Conservation (phyloP, 805 yeast genomes). For the Candida succiphila region DNA sequence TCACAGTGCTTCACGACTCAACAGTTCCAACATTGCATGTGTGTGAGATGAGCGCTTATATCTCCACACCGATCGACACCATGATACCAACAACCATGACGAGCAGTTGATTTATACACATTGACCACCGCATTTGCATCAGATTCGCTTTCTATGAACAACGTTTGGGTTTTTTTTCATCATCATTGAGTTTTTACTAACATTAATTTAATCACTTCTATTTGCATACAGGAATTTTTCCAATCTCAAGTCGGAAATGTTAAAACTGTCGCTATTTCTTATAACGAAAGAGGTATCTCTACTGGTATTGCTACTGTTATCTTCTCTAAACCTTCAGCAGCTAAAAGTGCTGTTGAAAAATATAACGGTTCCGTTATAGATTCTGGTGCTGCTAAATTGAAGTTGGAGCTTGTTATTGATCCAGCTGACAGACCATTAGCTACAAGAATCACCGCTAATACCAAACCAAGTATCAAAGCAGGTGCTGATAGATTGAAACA, state of each 20-base stretch:
- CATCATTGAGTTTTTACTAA: too few relatives aligned
- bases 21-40: too few relatives aligned
- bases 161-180: too few relatives aligned
- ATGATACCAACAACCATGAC: too few relatives aligned
- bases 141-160: too few relatives aligned
- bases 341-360: conserved; percentile 68
- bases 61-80: too few relatives aligned
- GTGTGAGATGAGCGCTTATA: too few relatives aligned
- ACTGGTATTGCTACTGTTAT: conserved; percentile 86
- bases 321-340: conserved; percentile 61
- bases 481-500: conserved; percentile 7
- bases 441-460: conserved; percentile 56
- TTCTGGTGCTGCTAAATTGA: conserved; percentile 69
- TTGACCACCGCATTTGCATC: too few relatives aligned
- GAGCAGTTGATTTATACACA: too few relatives aligned
- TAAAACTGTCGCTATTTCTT: conserved; percentile 56
- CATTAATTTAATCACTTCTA: too few relatives aligned
- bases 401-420: conserved; percentile 74
- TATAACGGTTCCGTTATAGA: conserved; percentile 94
- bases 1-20: too few relatives aligned
- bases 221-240: conserved; percentile 78
- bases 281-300: conserved; percentile 82
- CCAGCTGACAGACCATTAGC: conserved; percentile 70
- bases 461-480: conserved; percentile 5
- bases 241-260: conserved; percentile 83